Base-by-base conservation (phyloP, 148 eudicot genomes). In the Agrostemma githago region DNA sequence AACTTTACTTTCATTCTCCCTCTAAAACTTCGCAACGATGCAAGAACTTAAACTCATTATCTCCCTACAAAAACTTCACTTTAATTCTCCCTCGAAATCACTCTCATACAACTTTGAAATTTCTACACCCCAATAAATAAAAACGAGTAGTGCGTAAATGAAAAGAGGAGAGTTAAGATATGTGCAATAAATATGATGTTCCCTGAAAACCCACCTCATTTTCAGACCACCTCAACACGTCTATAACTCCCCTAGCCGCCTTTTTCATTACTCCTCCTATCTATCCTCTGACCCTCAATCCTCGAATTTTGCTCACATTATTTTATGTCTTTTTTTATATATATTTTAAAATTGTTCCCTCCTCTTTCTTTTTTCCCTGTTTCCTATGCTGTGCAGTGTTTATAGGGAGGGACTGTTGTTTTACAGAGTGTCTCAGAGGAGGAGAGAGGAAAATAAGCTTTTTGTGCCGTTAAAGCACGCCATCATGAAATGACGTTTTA, bases 191-290 rank as follows among this genome's bases (percentile, higher is more conserved):
- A 73, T 81, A 56, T 53, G 54, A 63, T 84, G 81, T 83, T 74
- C 74, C 82, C 84, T 61, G 69, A 75, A 66, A 71, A 4, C 79
- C 76, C 81, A 78, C 67, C 76, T 72, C 53, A 48, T 8, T n/a
- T 46, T 70, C 74, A 77, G 72, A 63, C 46, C 16, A 74, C 65
- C 73, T 19, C 64, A 67, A 75, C 76, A 58, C 53, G 72, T 43
- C 66, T 58, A 44, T 72, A 81, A 79, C 64, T 71, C 70, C 70
- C 51, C 62, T 44, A 73, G 89, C 89, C 92, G 88, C 88, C 89
- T 83, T 86, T 79, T 77, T 72, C 65, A 83, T 84, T 42, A 84
- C 74, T 76, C 72, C 54, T 66, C 69, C 41, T 48, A 64, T 43
- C 2, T 19, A 73, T 76, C 72, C 54, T 66, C 69, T 66, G 69